Percentiles rank a stretch among this genome's conserved stretches.
Evolutionary conservation across 129 eudicot genomes (phyloP).

Genomic region (Helichrysum umbraculigerum): DNA sequence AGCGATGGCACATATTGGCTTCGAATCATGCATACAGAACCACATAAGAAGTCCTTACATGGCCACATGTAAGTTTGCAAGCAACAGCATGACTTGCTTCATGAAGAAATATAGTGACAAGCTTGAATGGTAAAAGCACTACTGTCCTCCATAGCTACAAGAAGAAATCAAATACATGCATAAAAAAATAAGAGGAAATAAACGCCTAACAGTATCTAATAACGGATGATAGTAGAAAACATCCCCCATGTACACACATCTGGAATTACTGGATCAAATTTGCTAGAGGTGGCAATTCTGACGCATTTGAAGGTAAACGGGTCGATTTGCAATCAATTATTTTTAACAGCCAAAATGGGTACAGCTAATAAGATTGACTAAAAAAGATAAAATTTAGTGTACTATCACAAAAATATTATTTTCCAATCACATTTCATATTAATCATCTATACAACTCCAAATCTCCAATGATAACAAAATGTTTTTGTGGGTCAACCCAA

Average conservation of each 20-base stretch:
- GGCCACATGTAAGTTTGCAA: constrained; percentile 77
- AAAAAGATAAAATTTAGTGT: background rate
- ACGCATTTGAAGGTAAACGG: background rate
- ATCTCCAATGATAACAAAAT: background rate
- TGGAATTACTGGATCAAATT: background rate
- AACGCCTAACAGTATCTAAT: background rate
- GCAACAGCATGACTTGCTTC: constrained; percentile 85
- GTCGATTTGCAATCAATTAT: background rate
- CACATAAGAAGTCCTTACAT: constrained; percentile 38
- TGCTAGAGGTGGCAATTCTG: background rate
- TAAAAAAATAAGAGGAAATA: background rate
- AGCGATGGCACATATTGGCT: background rate
- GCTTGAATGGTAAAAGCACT: constrained; percentile 68
- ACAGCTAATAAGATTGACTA: background rate
- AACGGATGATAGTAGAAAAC: background rate
- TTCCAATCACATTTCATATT: background rate
- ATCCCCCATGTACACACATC: background rate
- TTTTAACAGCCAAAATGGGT: background rate
- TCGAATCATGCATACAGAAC: background rate
- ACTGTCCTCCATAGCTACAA: constrained; percentile 71
- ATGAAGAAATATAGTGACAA: constrained; percentile 68
- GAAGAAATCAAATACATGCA: constrained; percentile 12
- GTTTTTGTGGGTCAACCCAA: background rate
- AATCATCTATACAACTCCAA: background rate
- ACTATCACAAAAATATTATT: background rate